These are phyloP conservation scores for Groenewaldozyma sp. DNA, from an alignment of 1,139 yeast genomes.

Conservation along the genomic window DNA sequence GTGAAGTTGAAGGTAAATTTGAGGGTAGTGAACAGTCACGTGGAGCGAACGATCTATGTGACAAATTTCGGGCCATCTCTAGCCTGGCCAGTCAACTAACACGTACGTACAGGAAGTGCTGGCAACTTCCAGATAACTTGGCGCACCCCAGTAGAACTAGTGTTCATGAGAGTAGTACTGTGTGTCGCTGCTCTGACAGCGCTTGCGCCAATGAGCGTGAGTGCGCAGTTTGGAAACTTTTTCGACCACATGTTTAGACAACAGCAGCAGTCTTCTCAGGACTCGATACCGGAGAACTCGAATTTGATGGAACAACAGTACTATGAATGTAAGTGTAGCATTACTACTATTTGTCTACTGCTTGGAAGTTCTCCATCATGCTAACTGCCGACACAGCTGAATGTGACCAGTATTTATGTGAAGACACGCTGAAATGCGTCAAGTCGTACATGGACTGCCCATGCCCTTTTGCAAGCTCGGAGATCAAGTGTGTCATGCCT, in stretches of 20 bases:
- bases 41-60: too few species aligned
- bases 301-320: conserved; percentile 29
- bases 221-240: conserved; percentile 26
- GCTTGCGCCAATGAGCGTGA: conserved; percentile 5
- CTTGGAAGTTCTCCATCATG: too few species aligned
- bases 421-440: conserved; percentile 75
- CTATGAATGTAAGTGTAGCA: conserved; percentile 24
- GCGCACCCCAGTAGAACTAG: too few species aligned
- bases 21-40: too few species aligned
- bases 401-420: conserved; percentile 72
- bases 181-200: neutral
- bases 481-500: conserved; percentile 71
- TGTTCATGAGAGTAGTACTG: neutral
- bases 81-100: too few species aligned
- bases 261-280: conserved; percentile 17
- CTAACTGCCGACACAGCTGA: too few species aligned
- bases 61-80: too few species aligned
- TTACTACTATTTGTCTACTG: too few species aligned
- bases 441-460: conserved; percentile 65
- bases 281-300: conserved; percentile 18
- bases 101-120: too few species aligned
- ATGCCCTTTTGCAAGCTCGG: conserved; percentile 81
- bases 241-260: conserved; percentile 31
- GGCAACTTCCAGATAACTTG: too few species aligned
- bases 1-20: too few species aligned